phyloP scores from a whole-genome alignment of 2,329 filamentous ascomycete genomes.

The Fusarium staphyleae region DNA sequence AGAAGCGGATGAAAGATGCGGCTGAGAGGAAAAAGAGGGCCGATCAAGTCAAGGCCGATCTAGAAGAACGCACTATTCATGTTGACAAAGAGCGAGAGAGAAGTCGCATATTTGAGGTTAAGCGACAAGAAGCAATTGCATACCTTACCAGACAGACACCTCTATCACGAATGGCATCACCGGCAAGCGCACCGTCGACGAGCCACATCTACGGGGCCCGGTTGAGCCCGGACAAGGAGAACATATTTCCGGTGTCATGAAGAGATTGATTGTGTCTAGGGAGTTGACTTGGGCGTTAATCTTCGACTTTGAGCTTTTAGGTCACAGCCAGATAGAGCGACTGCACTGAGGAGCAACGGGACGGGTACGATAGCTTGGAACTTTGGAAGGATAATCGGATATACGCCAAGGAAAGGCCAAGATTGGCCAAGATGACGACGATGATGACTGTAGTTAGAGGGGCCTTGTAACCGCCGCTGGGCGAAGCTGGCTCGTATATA shows the following conservation, averaged over 20 bases:
- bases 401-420: constrained; percentile 1
- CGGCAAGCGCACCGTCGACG: constrained; percentile 38
- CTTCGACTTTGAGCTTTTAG: neutral
- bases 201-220: constrained; percentile 29
- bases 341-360: constrained; percentile 4
- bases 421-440: neutral
- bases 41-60: constrained; percentile 55
- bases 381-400: constrained; percentile 4
- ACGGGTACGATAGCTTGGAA: constrained; percentile 17
- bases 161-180: constrained; percentile 42
- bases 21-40: constrained; percentile 52
- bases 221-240: constrained; percentile 35
- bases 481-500: constrained; percentile 8
- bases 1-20: constrained; percentile 53
- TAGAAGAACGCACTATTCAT: constrained; percentile 50
- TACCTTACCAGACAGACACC: constrained; percentile 45
- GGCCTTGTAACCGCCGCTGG: constrained; percentile 1
- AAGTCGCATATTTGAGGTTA: constrained; percentile 58
- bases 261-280: neutral
- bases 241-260: constrained; percentile 18
- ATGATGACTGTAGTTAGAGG: constrained; percentile 2
- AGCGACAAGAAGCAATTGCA: constrained; percentile 54
- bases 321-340: neutral
- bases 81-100: constrained; percentile 57
- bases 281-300: constrained; percentile 1